These are phyloP conservation scores for Luvunga scandens DNA, from an alignment of 345 rosid genomes.

Conservation along the genomic window DNA sequence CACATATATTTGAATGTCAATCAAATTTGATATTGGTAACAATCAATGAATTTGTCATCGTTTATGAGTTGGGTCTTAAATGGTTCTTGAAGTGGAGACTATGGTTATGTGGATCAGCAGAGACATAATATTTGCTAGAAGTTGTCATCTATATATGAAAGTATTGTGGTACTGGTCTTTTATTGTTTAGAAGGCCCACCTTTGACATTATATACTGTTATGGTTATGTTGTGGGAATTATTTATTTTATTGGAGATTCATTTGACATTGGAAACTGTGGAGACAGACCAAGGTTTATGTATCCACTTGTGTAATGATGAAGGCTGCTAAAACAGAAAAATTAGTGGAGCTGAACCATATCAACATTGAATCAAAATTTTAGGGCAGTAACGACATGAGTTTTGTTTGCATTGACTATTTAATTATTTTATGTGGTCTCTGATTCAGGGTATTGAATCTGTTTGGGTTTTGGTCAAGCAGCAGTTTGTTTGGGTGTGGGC, in stretches of 20 bases:
- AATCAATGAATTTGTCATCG: not conserved
- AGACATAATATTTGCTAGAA: not conserved
- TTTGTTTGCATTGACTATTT: not conserved
- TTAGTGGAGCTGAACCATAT: not conserved
- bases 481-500: not conserved
- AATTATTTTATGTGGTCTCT: not conserved
- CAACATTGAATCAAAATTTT: not conserved
- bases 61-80: not conserved
- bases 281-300: not conserved
- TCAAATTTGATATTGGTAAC: not conserved
- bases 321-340: not conserved
- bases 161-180: not conserved
- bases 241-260: not conserved
- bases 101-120: not conserved
- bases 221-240: not conserved
- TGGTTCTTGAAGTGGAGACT: not conserved
- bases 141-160: not conserved
- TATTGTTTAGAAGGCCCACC: not conserved
- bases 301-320: not conserved
- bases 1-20: not conserved
- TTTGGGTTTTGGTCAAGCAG: not conserved
- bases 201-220: not conserved
- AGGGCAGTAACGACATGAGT: not conserved
- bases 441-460: not conserved
- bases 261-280: not conserved